Evolutionary conservation across 345 rosid species (phyloP).

Genomic region (Erodium maritimum): DNA sequence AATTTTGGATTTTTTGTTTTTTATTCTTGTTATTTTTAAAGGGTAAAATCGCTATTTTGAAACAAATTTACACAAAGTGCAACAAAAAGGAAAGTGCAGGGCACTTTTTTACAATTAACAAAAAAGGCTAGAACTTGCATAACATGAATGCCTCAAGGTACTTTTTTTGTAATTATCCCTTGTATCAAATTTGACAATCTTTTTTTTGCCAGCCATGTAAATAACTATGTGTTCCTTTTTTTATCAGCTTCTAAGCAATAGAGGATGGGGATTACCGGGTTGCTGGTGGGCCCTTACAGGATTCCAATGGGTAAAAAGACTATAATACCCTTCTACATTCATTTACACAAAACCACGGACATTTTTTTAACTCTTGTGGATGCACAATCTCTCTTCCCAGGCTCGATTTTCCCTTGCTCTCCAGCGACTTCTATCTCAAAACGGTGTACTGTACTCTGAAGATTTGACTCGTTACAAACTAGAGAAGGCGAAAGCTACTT

Average conservation of each 20-base stretch:
- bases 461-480: neutral
- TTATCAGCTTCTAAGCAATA: neutral
- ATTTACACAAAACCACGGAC: no score
- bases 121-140: no score
- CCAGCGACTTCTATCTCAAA: slow-evolving; percentile 5
- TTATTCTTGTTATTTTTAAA: no score
- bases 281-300: neutral
- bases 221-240: neutral
- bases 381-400: neutral
- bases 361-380: neutral
- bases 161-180: neutral
- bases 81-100: no score
- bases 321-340: neutral
- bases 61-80: no score
- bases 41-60: no score
- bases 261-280: neutral
- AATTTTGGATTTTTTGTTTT: no score
- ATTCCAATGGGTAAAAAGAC: neutral
- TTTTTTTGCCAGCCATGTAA: neutral
- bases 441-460: slow-evolving; percentile 1
- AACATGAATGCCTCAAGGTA: no score
- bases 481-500: slow-evolving; percentile 1
- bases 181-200: neutral
- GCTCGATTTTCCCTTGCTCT: slow-evolving; percentile 6
- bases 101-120: no score